Evolutionary conservation across 1,284 basidiomycete species (phyloP).

Genomic region (Tremellales sp.): DNA sequence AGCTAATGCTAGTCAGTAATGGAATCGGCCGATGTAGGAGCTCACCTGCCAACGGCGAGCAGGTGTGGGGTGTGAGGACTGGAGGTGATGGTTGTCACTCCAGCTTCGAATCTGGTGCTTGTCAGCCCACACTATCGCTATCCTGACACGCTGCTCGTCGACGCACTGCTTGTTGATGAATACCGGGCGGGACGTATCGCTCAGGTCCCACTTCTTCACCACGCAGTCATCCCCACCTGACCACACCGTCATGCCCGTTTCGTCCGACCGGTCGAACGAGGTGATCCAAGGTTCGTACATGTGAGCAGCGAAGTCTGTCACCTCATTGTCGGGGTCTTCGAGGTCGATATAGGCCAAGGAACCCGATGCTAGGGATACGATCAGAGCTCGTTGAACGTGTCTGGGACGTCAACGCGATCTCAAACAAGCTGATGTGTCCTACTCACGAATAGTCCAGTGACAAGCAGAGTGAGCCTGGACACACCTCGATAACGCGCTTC

Average conservation of each 20-base stretch:
- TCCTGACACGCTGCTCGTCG: background rate
- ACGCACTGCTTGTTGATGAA: slow-evolving; percentile 69
- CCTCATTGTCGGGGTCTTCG: slow-evolving; percentile 36
- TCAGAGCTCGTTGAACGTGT: slow-evolving; percentile 54
- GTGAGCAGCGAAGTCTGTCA: slow-evolving; percentile 75
- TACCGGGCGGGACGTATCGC: slow-evolving; percentile 61
- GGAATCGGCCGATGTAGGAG: background rate
- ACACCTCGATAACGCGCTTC: background rate
- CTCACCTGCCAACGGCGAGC: slow-evolving; percentile 83
- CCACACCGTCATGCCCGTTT: slow-evolving; percentile 62
- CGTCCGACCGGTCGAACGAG: slow-evolving; percentile 80
- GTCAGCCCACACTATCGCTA: slow-evolving; percentile 4
- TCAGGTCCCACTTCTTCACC: slow-evolving; percentile 86
- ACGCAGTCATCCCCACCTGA: slow-evolving; percentile 92
- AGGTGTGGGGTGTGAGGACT: slow-evolving; percentile 75
- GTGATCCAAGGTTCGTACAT: slow-evolving; percentile 93
- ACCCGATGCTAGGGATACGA: slow-evolving; percentile 77
- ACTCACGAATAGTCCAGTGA: background rate
- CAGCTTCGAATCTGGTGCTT: slow-evolving; percentile 72
- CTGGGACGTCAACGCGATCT: background rate
- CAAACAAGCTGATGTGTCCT: background rate
- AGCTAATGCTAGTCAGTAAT: slow-evolving; percentile 54
- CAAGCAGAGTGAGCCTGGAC: background rate
- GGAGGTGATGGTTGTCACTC: slow-evolving; percentile 85
- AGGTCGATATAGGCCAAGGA: slow-evolving; percentile 59